A percentile compares a stretch with the other conserved stretches of the same genome.
phyloP scores from a whole-genome alignment of 768 basidiomycete genomes.

The Postia placenta region DNA sequence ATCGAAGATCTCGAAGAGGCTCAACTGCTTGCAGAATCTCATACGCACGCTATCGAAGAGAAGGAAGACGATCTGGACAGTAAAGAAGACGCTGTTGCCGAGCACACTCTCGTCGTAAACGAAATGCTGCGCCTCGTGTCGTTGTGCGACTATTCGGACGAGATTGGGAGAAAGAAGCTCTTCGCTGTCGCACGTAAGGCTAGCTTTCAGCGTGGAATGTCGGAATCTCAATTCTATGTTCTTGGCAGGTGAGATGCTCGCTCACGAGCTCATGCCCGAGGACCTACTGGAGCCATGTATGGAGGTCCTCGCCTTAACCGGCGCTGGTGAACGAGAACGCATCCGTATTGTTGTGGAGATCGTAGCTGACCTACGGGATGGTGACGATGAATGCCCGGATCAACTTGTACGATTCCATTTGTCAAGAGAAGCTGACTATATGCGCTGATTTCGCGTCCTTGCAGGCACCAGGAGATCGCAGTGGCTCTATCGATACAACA shows the following conservation, averaged over 20 bases:
- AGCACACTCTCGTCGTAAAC: conserved; percentile 33
- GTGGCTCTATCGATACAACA: conserved; percentile 10
- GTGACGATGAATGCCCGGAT: conserved; percentile 11
- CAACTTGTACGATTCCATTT: too few species aligned
- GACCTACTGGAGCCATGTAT: conserved; percentile 37
- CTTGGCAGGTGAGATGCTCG: conserved; percentile 46
- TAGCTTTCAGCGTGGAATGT: too few species aligned
- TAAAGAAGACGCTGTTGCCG: conserved; percentile 17
- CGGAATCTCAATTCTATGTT: too few species aligned
- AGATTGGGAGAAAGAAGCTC: conserved; percentile 47
- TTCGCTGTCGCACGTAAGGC: conserved; percentile 40
- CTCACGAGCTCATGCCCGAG: conserved; percentile 36
- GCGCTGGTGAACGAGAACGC: conserved; percentile 40
- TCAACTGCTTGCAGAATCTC: background rate
- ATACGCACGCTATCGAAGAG: background rate
- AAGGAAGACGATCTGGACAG: conserved; percentile 17
- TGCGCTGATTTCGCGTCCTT: too few species aligned
- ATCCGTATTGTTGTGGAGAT: conserved; percentile 47
- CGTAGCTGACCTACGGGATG: conserved; percentile 39
- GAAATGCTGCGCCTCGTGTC: conserved; percentile 40
- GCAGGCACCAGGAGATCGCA: too few species aligned
- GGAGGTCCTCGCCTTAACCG: conserved; percentile 40
- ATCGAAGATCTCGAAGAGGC: conserved; percentile 27
- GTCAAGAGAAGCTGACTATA: too few species aligned
- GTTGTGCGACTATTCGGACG: conserved; percentile 43